Conservation (phyloP, 1,284 basidiomycete species). For the Ganoderma sinense region DNA sequence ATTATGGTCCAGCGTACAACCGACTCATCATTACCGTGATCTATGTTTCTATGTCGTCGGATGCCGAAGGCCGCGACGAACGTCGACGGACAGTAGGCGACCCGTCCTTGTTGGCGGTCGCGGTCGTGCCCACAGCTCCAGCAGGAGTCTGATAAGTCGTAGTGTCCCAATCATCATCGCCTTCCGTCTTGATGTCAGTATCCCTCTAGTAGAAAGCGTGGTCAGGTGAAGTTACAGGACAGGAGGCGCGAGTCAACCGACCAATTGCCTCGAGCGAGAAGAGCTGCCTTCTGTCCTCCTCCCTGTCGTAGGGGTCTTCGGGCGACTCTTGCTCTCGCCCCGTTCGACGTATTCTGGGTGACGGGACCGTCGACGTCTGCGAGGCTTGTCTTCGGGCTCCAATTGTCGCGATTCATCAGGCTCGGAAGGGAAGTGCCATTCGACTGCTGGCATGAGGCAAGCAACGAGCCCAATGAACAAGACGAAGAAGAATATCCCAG, state of each 20-base stretch:
- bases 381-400: conserved; percentile 21
- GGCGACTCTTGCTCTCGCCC: conserved; percentile 12
- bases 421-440: conserved; percentile 37
- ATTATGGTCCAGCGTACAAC: conserved; percentile 6
- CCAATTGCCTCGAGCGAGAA: conserved; percentile 22
- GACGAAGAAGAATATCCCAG: conserved; percentile 58
- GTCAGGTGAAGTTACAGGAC: not conserved
- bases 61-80: conserved; percentile 6
- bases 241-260: conserved; percentile 13
- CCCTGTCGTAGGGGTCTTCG: conserved; percentile 16
- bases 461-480: conserved; percentile 56
- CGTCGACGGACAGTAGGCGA: conserved; percentile 16
- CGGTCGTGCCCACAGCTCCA: not conserved
- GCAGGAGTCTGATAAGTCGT: not conserved
- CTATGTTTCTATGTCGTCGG: conserved; percentile 12
- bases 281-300: conserved; percentile 21
- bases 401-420: conserved; percentile 13
- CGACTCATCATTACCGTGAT: not conserved
- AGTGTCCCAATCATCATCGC: conserved; percentile 18
- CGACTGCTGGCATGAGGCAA: conserved; percentile 48
- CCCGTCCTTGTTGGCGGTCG: conserved; percentile 9
- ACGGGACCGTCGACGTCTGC: conserved; percentile 24
- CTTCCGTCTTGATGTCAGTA: conserved; percentile 28
- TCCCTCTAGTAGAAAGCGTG: conserved; percentile 1
- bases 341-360: conserved; percentile 7